A percentile compares a stretch with the other conserved stretches of the same genome.
Evolutionary conservation across 2,329 filamentous ascomycete genomes (phyloP).

Genomic region (Tetracladium maxilliforme): DNA sequence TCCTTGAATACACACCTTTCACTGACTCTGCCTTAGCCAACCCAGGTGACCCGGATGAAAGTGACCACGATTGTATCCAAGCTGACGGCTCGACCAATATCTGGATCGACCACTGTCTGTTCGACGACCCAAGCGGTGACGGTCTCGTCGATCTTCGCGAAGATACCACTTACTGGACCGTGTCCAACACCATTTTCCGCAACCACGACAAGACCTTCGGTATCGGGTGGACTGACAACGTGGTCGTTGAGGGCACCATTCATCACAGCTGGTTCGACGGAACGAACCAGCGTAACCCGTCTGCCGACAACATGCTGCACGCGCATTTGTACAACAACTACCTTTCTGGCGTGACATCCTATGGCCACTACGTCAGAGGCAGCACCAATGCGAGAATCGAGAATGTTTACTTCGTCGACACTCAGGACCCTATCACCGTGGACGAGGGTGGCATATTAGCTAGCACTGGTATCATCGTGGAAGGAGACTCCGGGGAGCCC

Average conservation of each 20-base stretch:
- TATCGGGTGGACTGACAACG: slow-evolving; percentile 10
- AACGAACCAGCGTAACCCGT: slow-evolving; percentile 9
- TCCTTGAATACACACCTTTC: not conserved
- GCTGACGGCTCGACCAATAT: slow-evolving; percentile 9
- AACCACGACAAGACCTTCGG: slow-evolving; percentile 12
- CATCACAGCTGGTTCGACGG: slow-evolving; percentile 11
- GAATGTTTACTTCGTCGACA: slow-evolving; percentile 9
- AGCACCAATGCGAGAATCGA: slow-evolving; percentile 8
- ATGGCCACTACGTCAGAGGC: slow-evolving; percentile 10
- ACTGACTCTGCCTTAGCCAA: slow-evolving; percentile 1
- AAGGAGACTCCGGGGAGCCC: slow-evolving; percentile 7
- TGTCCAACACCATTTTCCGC: slow-evolving; percentile 9
- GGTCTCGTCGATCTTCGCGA: slow-evolving; percentile 10
- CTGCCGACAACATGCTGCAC: slow-evolving; percentile 9
- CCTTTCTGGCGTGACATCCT: slow-evolving; percentile 9
- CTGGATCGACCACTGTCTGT: slow-evolving; percentile 10
- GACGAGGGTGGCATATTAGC: slow-evolving; percentile 7
- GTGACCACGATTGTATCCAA: slow-evolving; percentile 11
- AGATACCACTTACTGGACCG: slow-evolving; percentile 10
- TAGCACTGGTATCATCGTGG: slow-evolving; percentile 7
- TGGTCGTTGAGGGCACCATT: slow-evolving; percentile 9
- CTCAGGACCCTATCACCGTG: slow-evolving; percentile 8
- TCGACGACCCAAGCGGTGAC: slow-evolving; percentile 7
- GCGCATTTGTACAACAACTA: slow-evolving; percentile 10
- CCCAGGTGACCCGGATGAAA: slow-evolving; percentile 8